A percentile compares a stretch with the other conserved stretches of the same genome.
phyloP scores from a whole-genome alignment of 495 filamentous ascomycete species.

The Penicillium roqueforti region DNA sequence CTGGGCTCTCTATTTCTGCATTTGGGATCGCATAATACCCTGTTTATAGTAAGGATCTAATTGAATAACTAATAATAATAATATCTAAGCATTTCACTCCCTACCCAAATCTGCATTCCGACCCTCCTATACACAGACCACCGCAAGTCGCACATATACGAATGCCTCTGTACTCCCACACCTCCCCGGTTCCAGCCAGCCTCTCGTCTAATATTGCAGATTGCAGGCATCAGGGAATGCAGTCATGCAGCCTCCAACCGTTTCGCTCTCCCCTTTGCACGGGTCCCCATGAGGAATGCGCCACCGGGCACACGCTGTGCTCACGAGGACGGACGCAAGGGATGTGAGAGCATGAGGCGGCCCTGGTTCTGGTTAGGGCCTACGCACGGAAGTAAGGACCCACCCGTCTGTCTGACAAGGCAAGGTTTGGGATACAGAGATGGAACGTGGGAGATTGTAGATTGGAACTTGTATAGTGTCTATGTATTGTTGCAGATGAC shows the following conservation, averaged over 20 bases:
- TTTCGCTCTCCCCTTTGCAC: constrained; percentile 10
- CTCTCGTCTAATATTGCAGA: background rate
- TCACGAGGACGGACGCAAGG: constrained; percentile 33
- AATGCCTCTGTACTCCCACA: background rate
- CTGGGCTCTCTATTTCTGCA: background rate
- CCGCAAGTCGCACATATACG: background rate
- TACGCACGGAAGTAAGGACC: constrained; percentile 8
- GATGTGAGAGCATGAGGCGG: constrained; percentile 9
- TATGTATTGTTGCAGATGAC: too few species aligned
- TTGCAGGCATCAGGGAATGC: background rate
- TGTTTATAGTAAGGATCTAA: background rate
- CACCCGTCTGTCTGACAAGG: constrained; percentile 12
- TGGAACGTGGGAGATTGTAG: background rate
- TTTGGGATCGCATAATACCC: background rate
- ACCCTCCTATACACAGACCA: background rate
- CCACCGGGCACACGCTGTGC: constrained; percentile 11
- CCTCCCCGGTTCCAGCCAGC: background rate
- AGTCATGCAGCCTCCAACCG: background rate
- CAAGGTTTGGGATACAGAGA: constrained; percentile 6
- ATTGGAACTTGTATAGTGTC: too few species aligned
- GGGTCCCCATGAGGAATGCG: constrained; percentile 13
- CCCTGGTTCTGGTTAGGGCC: background rate
- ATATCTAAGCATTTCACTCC: background rate
- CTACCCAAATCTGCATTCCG: background rate
- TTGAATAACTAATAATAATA: background rate